Evolutionary conservation across 2,329 filamentous ascomycete species (phyloP), one percentile per base, ranked within the genome.

Genomic region (Aspergillus neoniger): DNA sequence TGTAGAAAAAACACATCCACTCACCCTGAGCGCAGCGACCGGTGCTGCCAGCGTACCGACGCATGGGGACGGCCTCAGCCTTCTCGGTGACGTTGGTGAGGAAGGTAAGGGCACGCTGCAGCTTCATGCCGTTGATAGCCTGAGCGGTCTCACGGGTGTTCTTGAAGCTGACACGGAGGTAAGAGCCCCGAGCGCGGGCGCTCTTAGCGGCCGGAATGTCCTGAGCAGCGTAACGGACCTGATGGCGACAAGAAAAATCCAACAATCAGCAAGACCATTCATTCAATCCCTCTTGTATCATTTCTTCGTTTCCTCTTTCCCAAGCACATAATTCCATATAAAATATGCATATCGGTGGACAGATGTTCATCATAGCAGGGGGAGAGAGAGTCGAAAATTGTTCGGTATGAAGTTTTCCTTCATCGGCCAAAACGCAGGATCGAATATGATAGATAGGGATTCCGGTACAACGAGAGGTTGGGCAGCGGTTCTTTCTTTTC

Each of bases 71-170:
- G 70, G 92, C 94, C 89, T 99, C 95, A 83, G 90, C 91, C 87
- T 99, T 92, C 83, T 90, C 90, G 83, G 91, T 88, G 76, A 99
- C 95, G 83, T 99, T 98, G 86, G 96, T 91, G 79, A 99, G 91
- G 89, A 96, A 99, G 80, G 89, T 88, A 74, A 97, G 84, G 77
- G 95, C 95, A 79, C 95, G 93, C 84, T 92, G 86, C 79, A 98
- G 81, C 87, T 97, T 97, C 92, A 92, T 96, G 84, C 94, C 94
- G 85, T 95, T 98, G 88, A 99, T 96, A 77, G 93, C 93, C 87
- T 98, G 95, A 70, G 96, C 95, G 72, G 94, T 97, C 87, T 99
- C 96, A 79, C 95, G 92, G 81, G 95, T 99, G 90, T 99, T 99
- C 90, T 99, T 99, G 91, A 97, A 99, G 75, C 91, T 96, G 76